A percentile compares a stretch with the other conserved stretches of the same genome.
Evolutionary conservation across 139 green algal genomes (phyloP).

Genomic region (Coelastrella sp.): DNA sequence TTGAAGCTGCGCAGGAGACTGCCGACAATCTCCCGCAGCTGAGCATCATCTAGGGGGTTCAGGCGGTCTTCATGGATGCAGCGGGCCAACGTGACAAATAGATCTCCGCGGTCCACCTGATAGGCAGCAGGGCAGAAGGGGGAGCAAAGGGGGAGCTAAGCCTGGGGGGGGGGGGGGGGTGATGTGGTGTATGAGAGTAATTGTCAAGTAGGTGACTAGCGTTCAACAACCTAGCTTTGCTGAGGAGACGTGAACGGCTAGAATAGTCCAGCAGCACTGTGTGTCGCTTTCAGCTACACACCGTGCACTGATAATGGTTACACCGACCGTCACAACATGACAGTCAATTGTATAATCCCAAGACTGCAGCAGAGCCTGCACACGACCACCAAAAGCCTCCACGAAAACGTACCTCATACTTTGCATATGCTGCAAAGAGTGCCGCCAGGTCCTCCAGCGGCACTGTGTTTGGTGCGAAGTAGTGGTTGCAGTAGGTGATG

Average conservation of each 20-base stretch:
- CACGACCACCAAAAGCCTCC: background rate
- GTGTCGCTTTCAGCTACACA: too few relatives aligned
- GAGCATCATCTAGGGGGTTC: constrained; percentile 1
- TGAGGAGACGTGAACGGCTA: too few relatives aligned
- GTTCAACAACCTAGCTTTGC: too few relatives aligned
- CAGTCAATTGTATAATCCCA: too few relatives aligned
- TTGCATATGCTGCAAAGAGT: constrained; percentile 45
- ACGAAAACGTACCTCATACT: constrained; percentile 32
- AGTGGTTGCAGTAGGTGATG: constrained; percentile 57
- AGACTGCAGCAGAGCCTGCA: too few relatives aligned
- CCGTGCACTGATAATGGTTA: too few relatives aligned
- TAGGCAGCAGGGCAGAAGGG: background rate
- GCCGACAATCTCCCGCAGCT: constrained; percentile 28
- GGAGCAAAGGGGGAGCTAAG: too few relatives aligned
- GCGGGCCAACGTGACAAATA: constrained; percentile 43
- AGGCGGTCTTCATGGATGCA: constrained; percentile 47
- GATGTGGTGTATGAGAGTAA: too few relatives aligned
- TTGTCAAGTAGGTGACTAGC: too few relatives aligned
- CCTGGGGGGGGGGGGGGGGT: too few relatives aligned
- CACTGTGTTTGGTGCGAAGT: constrained; percentile 37
- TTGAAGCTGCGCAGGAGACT: constrained; percentile 41
- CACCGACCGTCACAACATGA: too few relatives aligned
- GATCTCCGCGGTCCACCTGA: constrained; percentile 45
- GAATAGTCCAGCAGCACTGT: too few relatives aligned
- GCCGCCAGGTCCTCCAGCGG: constrained; percentile 20